Conservation (phyloP, 768 basidiomycete genomes). For the Postia placenta region DNA sequence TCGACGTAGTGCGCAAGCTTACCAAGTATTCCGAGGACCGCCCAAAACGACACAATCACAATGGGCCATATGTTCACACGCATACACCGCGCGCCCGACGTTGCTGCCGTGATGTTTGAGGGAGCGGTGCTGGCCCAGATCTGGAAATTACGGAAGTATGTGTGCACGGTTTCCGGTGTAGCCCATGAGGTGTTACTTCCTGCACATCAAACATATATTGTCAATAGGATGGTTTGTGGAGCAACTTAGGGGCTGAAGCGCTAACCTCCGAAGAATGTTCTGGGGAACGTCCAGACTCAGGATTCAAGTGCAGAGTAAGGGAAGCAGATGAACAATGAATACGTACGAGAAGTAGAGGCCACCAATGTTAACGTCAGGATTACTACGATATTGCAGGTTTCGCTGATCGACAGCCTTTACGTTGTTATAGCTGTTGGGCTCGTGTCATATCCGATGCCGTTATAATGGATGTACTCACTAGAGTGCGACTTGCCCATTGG, state of each 20-base stretch:
- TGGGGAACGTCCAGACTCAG: no score
- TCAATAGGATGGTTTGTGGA: constrained; percentile 9
- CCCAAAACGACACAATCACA: no score
- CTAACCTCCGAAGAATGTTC: constrained; percentile 79
- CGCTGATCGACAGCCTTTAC: constrained; percentile 52
- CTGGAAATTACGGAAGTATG: constrained; percentile 72
- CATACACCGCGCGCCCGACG: no score
- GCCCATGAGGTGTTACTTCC: constrained; percentile 69
- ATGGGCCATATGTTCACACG: no score
- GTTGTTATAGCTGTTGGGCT: constrained; percentile 55
- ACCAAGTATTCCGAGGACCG: no score
- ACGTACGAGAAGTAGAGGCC: constrained; percentile 78
- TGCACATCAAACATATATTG: constrained; percentile 19
- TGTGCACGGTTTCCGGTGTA: constrained; percentile 57
- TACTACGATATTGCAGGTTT: constrained; percentile 59
- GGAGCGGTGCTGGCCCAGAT: constrained; percentile 52
- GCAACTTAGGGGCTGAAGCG: neutral
- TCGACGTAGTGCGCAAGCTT: no score
- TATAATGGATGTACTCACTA: constrained; percentile 56
- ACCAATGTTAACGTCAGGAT: constrained; percentile 44
- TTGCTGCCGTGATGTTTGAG: no score
- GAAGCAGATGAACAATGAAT: no score
- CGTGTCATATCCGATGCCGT: neutral
- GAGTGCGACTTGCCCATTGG: constrained; percentile 70
- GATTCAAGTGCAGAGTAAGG: no score